A percentile compares a stretch with the other conserved stretches of the same genome.
Evolutionary conservation across 495 filamentous ascomycete genomes (phyloP).

Genomic region (Aspergillus nanangensis): DNA sequence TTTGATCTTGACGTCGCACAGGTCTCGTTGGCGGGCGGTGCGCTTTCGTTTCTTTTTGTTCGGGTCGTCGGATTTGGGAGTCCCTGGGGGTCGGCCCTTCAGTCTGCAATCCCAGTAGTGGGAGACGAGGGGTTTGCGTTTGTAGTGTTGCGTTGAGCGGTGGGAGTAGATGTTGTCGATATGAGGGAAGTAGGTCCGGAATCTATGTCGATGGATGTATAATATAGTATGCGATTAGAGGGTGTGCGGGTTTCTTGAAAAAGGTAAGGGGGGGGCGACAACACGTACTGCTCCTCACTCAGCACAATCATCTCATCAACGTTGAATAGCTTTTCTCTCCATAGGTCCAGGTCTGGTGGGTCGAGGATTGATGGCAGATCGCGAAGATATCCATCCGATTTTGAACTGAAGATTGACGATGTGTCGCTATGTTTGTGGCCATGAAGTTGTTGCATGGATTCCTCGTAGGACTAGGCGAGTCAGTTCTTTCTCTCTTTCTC

Average conservation of each 20-base stretch:
- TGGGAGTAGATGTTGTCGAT: slow-evolving; percentile 92
- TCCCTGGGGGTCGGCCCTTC: slow-evolving; percentile 79
- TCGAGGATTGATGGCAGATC: slow-evolving; percentile 56
- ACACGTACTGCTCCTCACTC: slow-evolving; percentile 73
- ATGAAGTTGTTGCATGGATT: neutral
- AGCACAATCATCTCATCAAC: slow-evolving; percentile 70
- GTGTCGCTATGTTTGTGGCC: slow-evolving; percentile 1
- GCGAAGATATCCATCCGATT: slow-evolving; percentile 43
- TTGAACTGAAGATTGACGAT: slow-evolving; percentile 12
- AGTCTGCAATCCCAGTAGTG: slow-evolving; percentile 91
- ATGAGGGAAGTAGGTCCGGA: slow-evolving; percentile 84
- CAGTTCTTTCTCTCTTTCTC: no score
- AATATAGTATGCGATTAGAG: no score
- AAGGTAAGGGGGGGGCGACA: slow-evolving; percentile 6
- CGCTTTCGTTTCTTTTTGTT: slow-evolving; percentile 89
- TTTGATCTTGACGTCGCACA: slow-evolving; percentile 91
- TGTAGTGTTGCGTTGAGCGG: slow-evolving; percentile 81
- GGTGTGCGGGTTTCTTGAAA: neutral
- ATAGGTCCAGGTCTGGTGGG: slow-evolving; percentile 65
- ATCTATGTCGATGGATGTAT: no score
- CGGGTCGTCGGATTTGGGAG: slow-evolving; percentile 78
- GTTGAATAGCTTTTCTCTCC: slow-evolving; percentile 74
- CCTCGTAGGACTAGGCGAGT: neutral
- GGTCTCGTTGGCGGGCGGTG: slow-evolving; percentile 66
- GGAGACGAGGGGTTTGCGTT: slow-evolving; percentile 76